Conservation (phyloP, 257 asterid species). For the Handroanthus guayacan region DNA sequence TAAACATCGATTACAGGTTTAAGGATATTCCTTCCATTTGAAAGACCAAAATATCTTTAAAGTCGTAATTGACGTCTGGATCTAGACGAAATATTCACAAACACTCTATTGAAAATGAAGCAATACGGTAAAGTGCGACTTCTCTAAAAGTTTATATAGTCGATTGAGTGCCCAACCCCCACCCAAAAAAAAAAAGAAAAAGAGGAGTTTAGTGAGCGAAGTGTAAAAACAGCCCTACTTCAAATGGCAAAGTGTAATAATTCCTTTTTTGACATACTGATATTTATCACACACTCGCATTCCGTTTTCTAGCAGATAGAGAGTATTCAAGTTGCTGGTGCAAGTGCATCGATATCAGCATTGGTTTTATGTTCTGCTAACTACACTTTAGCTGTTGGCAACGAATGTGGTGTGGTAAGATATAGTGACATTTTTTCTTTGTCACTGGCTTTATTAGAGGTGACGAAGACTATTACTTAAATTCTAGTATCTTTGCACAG, state of each 20-base stretch:
- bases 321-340: constrained; percentile 62
- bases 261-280: constrained; percentile 14
- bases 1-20: too few species aligned
- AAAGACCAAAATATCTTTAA: too few species aligned
- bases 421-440: constrained; percentile 14
- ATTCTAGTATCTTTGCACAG: constrained; percentile 48
- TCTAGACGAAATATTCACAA: too few species aligned
- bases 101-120: too few species aligned
- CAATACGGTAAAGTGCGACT: neutral
- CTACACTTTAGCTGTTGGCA: constrained; percentile 82
- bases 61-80: too few species aligned
- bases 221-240: too few species aligned
- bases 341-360: constrained; percentile 69
- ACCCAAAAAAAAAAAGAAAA: too few species aligned
- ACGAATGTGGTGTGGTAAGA: constrained; percentile 85
- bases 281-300: constrained; percentile 25
- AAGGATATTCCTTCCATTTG: too few species aligned
- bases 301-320: constrained; percentile 54
- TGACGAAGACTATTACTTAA: constrained; percentile 17
- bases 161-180: too few species aligned
- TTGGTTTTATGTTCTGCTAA: constrained; percentile 66
- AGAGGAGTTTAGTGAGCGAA: too few species aligned
- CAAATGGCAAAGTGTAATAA: too few species aligned
- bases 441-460: constrained; percentile 26
- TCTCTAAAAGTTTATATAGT: constrained; percentile 19